Evolutionary conservation across 768 basidiomycete species (phyloP).

Genomic region (Daedaleopsis nitida): DNA sequence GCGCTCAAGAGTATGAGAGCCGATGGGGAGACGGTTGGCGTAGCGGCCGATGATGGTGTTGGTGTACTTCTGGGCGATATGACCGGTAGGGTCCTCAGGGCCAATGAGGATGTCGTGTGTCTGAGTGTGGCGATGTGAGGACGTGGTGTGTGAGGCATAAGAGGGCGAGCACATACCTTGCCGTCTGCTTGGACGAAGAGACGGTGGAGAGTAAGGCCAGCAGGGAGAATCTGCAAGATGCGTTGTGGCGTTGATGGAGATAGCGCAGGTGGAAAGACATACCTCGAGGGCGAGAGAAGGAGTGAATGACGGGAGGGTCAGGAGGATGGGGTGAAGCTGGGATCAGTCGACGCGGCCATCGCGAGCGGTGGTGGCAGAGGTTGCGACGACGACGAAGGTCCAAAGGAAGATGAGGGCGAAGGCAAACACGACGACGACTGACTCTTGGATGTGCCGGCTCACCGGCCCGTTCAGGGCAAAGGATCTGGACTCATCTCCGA

Average conservation of each 20-base stretch:
- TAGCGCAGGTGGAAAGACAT: constrained; percentile 11
- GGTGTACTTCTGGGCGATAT: constrained; percentile 64
- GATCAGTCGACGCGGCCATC: constrained; percentile 18
- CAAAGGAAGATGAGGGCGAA: background rate
- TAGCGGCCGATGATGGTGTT: constrained; percentile 77
- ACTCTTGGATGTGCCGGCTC: constrained; percentile 2
- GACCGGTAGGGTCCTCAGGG: constrained; percentile 62
- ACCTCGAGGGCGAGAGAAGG: constrained; percentile 69
- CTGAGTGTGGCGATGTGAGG: constrained; percentile 33
- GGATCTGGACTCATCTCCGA: constrained; percentile 13
- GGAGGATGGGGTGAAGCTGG: constrained; percentile 50
- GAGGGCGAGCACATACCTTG: constrained; percentile 41
- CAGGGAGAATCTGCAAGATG: constrained; percentile 55
- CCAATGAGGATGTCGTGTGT: constrained; percentile 79
- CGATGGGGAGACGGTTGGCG: constrained; percentile 71
- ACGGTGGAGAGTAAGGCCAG: constrained; percentile 69
- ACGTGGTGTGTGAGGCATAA: background rate
- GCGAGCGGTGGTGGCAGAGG: background rate
- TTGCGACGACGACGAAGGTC: background rate
- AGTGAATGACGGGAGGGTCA: constrained; percentile 55
- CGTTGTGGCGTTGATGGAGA: constrained; percentile 11
- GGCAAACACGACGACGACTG: background rate
- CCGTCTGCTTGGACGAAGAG: constrained; percentile 67
- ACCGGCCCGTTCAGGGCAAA: background rate
- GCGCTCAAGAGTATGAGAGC: constrained; percentile 45